These are phyloP conservation scores for Xylaria sp. DNA, from an alignment of 495 filamentous ascomycete genomes.

Conservation along the genomic window DNA sequence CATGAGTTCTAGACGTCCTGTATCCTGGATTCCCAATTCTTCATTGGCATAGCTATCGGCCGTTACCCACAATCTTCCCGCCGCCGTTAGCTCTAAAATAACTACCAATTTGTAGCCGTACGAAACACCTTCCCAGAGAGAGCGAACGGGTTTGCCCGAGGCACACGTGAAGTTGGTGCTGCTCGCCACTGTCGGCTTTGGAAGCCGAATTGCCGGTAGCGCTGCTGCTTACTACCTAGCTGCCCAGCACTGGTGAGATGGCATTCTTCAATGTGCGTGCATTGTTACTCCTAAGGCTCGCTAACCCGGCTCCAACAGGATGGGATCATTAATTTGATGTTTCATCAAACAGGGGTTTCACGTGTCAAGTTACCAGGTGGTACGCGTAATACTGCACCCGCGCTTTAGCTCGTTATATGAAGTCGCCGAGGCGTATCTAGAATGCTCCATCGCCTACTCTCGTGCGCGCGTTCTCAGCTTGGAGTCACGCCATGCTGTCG, in stretches of 20 bases:
- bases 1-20: background rate
- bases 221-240: background rate
- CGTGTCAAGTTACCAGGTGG: constrained; percentile 2
- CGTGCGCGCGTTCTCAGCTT: background rate
- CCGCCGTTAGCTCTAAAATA: constrained; percentile 7
- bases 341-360: constrained; percentile 1
- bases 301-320: background rate
- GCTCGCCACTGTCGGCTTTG: constrained; percentile 18
- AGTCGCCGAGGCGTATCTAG: background rate
- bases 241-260: constrained; percentile 5
- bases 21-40: background rate
- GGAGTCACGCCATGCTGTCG: background rate
- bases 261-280: background rate
- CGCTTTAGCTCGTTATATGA: background rate
- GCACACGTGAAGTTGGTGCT: background rate
- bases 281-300: background rate
- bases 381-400: background rate
- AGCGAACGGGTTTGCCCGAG: background rate
- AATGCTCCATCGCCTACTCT: background rate
- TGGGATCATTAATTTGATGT: background rate
- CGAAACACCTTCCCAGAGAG: background rate
- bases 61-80: background rate
- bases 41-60: constrained; percentile 1
- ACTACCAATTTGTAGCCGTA: background rate
- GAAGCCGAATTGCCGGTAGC: constrained; percentile 17